Conservation (phyloP, 192 early-diverging fungal species). For the Entomortierella lignicola region DNA sequence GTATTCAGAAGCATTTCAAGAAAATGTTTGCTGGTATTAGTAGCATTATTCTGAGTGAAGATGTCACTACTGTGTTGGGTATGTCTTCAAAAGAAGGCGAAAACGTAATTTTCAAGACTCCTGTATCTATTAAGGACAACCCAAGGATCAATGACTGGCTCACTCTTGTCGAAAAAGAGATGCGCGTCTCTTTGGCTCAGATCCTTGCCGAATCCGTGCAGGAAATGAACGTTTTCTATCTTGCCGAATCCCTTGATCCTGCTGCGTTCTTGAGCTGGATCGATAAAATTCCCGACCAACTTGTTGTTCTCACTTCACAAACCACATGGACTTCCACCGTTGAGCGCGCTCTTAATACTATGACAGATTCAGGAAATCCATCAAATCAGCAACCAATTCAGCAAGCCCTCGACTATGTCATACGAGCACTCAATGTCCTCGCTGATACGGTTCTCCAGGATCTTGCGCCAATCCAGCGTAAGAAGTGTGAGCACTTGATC, state of each 20-base stretch:
- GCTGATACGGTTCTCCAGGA: constrained; percentile 95
- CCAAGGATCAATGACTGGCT: constrained; percentile 99
- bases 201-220: constrained; percentile 77
- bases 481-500: constrained; percentile 98
- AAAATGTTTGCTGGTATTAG: constrained; percentile 99
- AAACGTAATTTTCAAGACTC: constrained; percentile 79
- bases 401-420: constrained; percentile 68
- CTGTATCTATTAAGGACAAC: constrained; percentile 83
- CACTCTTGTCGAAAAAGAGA: constrained; percentile 91
- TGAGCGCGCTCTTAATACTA: constrained; percentile 75
- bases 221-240: constrained; percentile 73
- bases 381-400: constrained; percentile 62
- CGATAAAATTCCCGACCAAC: constrained; percentile 89
- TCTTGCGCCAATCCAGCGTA: constrained; percentile 81
- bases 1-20: constrained; percentile 98
- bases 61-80: constrained; percentile 77
- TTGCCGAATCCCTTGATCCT: constrained; percentile 63
- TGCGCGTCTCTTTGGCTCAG: constrained; percentile 87
- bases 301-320: constrained; percentile 92
- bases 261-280: constrained; percentile 84
- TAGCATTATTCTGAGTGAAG: constrained; percentile 86
- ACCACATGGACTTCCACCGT: constrained; percentile 90
- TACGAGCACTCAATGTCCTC: constrained; percentile 83
- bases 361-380: constrained; percentile 51
- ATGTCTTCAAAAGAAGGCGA: constrained; percentile 96